Evolutionary conservation across 352 stramenopile species (phyloP).

Genomic region (Phytophthora pluvialis): DNA sequence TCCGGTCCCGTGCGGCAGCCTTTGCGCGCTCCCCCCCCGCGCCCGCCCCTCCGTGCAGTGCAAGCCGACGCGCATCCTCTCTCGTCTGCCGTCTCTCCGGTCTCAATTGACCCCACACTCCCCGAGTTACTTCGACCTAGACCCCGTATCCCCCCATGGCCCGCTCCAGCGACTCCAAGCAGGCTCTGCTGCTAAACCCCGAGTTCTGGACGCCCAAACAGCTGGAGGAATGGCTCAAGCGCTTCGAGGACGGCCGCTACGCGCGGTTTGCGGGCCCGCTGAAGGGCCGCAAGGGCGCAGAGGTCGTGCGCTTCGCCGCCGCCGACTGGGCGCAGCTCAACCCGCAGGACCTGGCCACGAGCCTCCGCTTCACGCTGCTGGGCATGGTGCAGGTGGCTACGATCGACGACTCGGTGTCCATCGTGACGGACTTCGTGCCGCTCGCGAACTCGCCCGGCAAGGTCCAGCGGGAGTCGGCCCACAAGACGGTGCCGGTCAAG

Average conservation of each 20-base stretch:
- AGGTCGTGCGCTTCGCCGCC: constrained; percentile 74
- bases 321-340: constrained; percentile 63
- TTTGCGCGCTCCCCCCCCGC: constrained; percentile 1
- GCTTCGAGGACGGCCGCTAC: constrained; percentile 81
- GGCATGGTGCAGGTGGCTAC: constrained; percentile 87
- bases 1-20: constrained; percentile 9
- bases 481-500: constrained; percentile 54
- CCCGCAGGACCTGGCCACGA: constrained; percentile 71
- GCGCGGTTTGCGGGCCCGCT: constrained; percentile 55
- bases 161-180: constrained; percentile 62
- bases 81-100: background rate
- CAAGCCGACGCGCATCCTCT: constrained; percentile 13
- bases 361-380: constrained; percentile 85
- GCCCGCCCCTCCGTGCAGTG: background rate
- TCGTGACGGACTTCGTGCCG: constrained; percentile 83
- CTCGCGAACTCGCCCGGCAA: constrained; percentile 30
- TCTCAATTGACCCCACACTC: constrained; percentile 4
- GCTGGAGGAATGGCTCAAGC: constrained; percentile 75
- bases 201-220: constrained; percentile 83
- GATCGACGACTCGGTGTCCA: constrained; percentile 62
- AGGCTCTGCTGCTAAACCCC: constrained; percentile 77
- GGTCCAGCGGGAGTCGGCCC: constrained; percentile 20
- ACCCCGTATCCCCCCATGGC: constrained; percentile 56
- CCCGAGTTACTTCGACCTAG: constrained; percentile 6
- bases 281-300: constrained; percentile 62